A percentile compares a stretch with the other conserved stretches of the same genome.
These are phyloP conservation scores for Cochlearia excelsa DNA, from an alignment of 345 rosid genomes.

Conservation along the genomic window DNA sequence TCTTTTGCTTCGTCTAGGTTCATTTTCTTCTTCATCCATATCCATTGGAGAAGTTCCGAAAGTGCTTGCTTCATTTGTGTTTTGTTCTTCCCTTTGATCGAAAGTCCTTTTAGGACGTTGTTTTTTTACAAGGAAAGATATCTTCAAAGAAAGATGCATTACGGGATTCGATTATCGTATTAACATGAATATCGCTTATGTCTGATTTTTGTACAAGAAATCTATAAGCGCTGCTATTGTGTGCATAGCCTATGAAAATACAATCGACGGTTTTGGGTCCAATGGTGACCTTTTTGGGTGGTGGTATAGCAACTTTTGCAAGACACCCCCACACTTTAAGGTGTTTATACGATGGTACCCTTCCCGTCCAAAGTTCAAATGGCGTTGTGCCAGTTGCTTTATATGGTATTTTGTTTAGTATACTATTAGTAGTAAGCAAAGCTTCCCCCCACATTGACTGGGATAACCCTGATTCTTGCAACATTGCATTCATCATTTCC, in stretches of 20 bases:
- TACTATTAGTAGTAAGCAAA: neutral
- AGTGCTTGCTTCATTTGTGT: neutral
- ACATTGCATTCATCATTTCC: neutral
- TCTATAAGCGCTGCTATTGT: too few species aligned
- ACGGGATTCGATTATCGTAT: neutral
- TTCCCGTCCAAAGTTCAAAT: neutral
- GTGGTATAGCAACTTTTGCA: neutral
- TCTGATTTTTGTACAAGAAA: too few species aligned
- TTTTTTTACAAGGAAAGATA: neutral
- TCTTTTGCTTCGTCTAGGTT: neutral
- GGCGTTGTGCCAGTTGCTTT: neutral
- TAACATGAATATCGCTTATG: neutral
- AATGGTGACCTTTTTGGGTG: too few species aligned
- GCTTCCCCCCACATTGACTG: neutral
- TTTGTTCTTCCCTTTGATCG: neutral
- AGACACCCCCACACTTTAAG: neutral
- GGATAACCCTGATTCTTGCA: neutral
- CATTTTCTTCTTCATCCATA: neutral
- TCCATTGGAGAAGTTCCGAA: neutral
- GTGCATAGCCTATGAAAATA: too few species aligned
- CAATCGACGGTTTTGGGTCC: too few species aligned
- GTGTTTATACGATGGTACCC: neutral
- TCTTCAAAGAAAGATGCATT: neutral
- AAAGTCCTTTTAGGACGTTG: neutral
- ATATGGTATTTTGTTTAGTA: neutral